A percentile compares a stretch with the other conserved stretches of the same genome.
These are phyloP conservation scores for Trichoderma citrinoviride DNA, from an alignment of 2,329 filamentous ascomycete genomes.

Conservation along the genomic window DNA sequence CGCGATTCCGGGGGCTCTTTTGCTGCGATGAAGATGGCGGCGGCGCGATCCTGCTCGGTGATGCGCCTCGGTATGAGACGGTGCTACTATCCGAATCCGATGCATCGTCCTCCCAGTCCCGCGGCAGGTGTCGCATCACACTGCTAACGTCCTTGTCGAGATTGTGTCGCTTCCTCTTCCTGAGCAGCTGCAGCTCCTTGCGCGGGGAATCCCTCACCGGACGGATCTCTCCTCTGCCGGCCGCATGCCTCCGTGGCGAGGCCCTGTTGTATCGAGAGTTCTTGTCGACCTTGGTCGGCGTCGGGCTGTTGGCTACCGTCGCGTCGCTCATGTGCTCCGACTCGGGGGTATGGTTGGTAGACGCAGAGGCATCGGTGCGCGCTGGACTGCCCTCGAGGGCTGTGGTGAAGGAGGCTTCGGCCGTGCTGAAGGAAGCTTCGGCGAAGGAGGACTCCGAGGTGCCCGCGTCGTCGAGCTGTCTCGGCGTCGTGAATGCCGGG, in stretches of 20 bases:
- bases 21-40: constrained; percentile 28
- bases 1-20: constrained; percentile 21
- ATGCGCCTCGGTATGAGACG: constrained; percentile 9
- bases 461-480: constrained; percentile 53
- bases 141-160: constrained; percentile 53
- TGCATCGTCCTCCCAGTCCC: constrained; percentile 46
- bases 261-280: constrained; percentile 44
- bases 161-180: constrained; percentile 54
- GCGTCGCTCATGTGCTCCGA: constrained; percentile 46
- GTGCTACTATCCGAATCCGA: constrained; percentile 47
- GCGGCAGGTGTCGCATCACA: constrained; percentile 43
- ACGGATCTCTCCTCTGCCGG: constrained; percentile 66
- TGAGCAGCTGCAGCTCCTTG: constrained; percentile 35
- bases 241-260: constrained; percentile 40
- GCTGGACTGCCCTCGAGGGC: constrained; percentile 58
- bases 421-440: constrained; percentile 55
- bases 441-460: constrained; percentile 56
- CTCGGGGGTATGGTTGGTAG: constrained; percentile 52
- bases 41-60: not conserved
- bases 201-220: constrained; percentile 40
- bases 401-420: not conserved
- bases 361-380: constrained; percentile 55
- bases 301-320: constrained; percentile 44
- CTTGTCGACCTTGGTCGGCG: constrained; percentile 48
- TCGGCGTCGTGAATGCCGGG: constrained; percentile 62